Conservation (phyloP, 2,329 filamentous ascomycete species). For the Neurospora crassa region DNA sequence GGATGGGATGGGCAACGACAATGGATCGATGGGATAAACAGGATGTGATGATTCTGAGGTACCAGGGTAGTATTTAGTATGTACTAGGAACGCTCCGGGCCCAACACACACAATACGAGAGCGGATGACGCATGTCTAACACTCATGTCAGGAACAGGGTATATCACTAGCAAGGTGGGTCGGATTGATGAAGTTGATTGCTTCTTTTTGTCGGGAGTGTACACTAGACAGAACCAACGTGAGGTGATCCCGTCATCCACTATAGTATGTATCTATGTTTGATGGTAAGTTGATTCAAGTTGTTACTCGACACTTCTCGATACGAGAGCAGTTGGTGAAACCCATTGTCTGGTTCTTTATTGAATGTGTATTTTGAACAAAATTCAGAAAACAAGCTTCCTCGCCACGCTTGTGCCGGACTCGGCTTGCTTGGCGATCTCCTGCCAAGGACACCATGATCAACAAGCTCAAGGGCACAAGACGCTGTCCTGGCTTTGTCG, state of each 20-base stretch:
- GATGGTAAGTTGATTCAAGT: no score
- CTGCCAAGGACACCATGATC: neutral
- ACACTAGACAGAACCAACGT: neutral
- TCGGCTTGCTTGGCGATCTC: neutral
- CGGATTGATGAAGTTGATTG: neutral
- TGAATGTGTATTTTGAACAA: no score
- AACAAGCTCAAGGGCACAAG: neutral
- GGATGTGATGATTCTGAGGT: neutral
- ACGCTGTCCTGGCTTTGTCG: neutral
- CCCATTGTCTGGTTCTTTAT: no score
- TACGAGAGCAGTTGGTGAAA: neutral
- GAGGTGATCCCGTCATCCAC: neutral
- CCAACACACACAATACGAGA: neutral
- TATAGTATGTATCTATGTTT: no score
- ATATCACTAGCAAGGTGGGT: neutral
- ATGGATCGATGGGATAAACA: neutral
- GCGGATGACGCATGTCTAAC: neutral
- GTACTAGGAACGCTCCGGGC: no score
- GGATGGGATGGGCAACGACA: neutral
- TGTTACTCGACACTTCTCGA: neutral
- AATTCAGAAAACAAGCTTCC: neutral
- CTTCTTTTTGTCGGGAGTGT: neutral
- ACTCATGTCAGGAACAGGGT: neutral
- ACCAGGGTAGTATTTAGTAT: neutral
- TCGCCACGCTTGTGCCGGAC: neutral